These are phyloP conservation scores for Pezizomycotina sp. DNA, from an alignment of 2,329 filamentous ascomycete species.

Conservation along the genomic window DNA sequence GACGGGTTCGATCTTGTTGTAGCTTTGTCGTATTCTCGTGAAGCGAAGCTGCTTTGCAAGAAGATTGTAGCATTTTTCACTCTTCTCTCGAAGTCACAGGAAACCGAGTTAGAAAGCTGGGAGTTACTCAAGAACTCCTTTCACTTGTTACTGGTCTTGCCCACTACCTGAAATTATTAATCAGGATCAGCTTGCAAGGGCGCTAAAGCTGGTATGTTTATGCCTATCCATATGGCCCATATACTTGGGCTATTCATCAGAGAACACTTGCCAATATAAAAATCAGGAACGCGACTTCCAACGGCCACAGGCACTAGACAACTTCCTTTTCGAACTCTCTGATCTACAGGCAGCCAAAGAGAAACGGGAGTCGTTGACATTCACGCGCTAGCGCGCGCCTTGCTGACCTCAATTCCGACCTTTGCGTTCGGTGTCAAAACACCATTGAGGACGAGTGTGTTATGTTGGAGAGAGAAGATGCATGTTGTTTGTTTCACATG, in stretches of 20 bases:
- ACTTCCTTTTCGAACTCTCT: conserved; percentile 68
- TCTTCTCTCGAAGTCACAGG: conserved; percentile 82
- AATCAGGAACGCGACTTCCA: conserved; percentile 56
- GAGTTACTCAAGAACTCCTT: conserved; percentile 95
- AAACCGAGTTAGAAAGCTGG: conserved; percentile 75
- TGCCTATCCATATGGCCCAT: neutral
- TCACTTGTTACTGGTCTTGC: conserved; percentile 89
- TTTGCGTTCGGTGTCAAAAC: conserved; percentile 63
- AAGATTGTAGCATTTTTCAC: conserved; percentile 98
- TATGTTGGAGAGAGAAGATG: conserved; percentile 57
- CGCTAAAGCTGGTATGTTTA: conserved; percentile 48
- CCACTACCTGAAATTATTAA: conserved; percentile 93
- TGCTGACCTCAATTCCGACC: conserved; percentile 63
- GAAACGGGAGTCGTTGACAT: conserved; percentile 50
- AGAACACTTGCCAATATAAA: conserved; percentile 11
- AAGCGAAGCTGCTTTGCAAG: conserved; percentile 98
- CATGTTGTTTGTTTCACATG: conserved; percentile 64
- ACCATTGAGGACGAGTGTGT: conserved; percentile 92
- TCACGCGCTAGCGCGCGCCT: conserved; percentile 52
- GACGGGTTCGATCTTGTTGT: conserved; percentile 16
- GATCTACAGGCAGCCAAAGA: conserved; percentile 63
- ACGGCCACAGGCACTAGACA: conserved; percentile 56
- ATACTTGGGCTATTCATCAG: conserved; percentile 6
- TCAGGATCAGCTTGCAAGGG: conserved; percentile 92
- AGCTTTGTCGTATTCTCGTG: conserved; percentile 80